Conservation (phyloP, 2,329 filamentous ascomycete species). For the Aspergillus neotritici region DNA sequence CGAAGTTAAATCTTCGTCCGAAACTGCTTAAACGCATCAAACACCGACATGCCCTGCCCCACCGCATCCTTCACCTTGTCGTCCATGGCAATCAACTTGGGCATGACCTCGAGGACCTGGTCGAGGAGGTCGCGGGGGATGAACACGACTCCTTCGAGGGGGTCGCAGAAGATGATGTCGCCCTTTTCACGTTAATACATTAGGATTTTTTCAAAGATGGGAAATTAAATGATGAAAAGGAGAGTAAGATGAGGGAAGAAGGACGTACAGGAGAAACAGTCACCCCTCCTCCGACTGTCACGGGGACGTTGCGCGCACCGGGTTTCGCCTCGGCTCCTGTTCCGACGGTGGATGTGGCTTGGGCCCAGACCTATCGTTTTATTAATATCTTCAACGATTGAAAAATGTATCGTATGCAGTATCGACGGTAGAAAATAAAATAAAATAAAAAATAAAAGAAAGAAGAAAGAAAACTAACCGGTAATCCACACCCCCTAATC, state of each 20-base stretch:
- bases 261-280: conserved; percentile 36
- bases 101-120: conserved; percentile 57
- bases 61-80: conserved; percentile 61
- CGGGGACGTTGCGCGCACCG: conserved; percentile 35
- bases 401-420: not conserved
- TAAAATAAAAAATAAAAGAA: not conserved
- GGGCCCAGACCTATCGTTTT: conserved; percentile 38
- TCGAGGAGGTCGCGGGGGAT: conserved; percentile 59
- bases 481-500: conserved; percentile 51
- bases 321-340: conserved; percentile 42
- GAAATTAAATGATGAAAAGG: not conserved
- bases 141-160: conserved; percentile 62
- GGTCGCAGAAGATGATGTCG: conserved; percentile 66
- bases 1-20: conserved; percentile 24
- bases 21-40: conserved; percentile 61
- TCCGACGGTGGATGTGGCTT: conserved; percentile 41
- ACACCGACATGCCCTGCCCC: conserved; percentile 55
- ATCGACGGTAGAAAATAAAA: conserved; percentile 7
- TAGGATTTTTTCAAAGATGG: not conserved
- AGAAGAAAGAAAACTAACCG: conserved; percentile 41
- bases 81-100: conserved; percentile 49
- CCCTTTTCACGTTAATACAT: conserved; percentile 35
- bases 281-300: conserved; percentile 38
- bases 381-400: too few relatives aligned
- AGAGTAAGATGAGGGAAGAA: not conserved